phyloP scores from a whole-genome alignment of 371 early-diverging fungal species.

The Zychaea mexicana region DNA sequence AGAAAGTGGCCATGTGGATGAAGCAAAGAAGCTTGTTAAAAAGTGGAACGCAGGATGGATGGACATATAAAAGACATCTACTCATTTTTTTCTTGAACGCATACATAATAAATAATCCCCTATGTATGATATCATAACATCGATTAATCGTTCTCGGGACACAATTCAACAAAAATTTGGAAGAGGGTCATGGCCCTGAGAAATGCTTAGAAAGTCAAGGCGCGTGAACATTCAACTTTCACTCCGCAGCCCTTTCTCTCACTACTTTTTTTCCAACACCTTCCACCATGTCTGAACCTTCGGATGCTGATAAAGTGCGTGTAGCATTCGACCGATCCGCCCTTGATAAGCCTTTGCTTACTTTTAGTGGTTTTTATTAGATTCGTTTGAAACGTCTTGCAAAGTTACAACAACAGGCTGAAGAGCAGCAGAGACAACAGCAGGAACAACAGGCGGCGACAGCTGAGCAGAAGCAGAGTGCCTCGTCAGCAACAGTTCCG shows the following conservation, averaged over 20 bases:
- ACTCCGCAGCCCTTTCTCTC: background rate
- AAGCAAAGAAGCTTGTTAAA: conserved; percentile 30
- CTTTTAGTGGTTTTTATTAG: too few species aligned
- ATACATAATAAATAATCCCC: background rate
- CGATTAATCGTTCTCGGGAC: too few species aligned
- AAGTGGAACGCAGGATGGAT: conserved; percentile 31
- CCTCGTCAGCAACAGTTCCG: conserved; percentile 2
- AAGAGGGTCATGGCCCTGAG: too few species aligned
- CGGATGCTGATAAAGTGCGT: conserved; percentile 24
- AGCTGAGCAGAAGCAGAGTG: conserved; percentile 5
- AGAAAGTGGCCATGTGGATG: conserved; percentile 28
- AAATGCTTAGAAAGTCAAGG: too few species aligned
- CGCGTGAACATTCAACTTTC: too few species aligned
- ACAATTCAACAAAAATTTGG: too few species aligned
- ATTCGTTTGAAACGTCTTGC: conserved; percentile 75
- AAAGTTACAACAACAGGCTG: conserved; percentile 55
- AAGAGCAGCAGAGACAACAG: conserved; percentile 22
- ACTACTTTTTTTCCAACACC: background rate
- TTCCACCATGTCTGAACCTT: conserved; percentile 8
- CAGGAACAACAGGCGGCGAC: conserved; percentile 5
- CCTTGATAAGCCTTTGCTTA: too few species aligned
- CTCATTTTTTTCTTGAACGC: background rate
- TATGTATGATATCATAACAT: too few species aligned
- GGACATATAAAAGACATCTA: conserved; percentile 22
- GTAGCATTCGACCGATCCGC: too few species aligned